Percentiles rank a stretch among this genome's conserved stretches.
phyloP scores from a whole-genome alignment of 352 stramenopile species.

The Globisporangium okanoganense region DNA sequence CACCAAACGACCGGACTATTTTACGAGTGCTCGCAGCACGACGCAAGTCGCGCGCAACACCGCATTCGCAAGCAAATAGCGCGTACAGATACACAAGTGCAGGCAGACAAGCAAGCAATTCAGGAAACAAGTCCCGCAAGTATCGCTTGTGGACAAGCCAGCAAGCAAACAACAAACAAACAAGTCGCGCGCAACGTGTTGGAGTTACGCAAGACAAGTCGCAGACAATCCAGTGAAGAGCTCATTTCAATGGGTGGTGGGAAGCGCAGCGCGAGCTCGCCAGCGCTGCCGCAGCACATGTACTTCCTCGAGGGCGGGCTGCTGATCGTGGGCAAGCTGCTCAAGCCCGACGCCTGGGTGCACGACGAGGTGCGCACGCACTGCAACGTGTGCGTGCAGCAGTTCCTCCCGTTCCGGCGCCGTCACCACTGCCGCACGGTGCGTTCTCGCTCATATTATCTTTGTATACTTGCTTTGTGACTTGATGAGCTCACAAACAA shows the following conservation, averaged over 20 bases:
- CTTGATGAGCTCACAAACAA: neutral
- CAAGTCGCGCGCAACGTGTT: neutral
- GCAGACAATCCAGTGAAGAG: neutral
- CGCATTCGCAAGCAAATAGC: slow-evolving; percentile 3
- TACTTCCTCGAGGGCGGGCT: slow-evolving; percentile 75
- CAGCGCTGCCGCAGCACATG: slow-evolving; percentile 45
- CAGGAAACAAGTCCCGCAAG: neutral
- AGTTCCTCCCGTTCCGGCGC: slow-evolving; percentile 74
- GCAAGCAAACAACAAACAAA: neutral
- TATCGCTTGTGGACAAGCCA: neutral
- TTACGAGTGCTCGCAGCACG: neutral
- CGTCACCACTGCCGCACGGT: slow-evolving; percentile 77
- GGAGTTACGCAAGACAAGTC: neutral
- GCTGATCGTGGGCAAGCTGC: slow-evolving; percentile 63
- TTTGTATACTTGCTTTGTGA: neutral
- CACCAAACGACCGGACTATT: neutral
- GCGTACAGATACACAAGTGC: neutral
- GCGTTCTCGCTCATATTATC: too few species aligned
- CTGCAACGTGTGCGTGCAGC: slow-evolving; percentile 80
- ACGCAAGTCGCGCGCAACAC: slow-evolving; percentile 8
- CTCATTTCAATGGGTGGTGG: slow-evolving; percentile 10
- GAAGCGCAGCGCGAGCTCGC: slow-evolving; percentile 12
- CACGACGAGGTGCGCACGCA: slow-evolving; percentile 66
- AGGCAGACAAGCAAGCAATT: neutral
- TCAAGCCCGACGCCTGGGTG: slow-evolving; percentile 67